phyloP scores from a whole-genome alignment of 2,329 filamentous ascomycete genomes.

The Byssoonygena ceratinophila region DNA sequence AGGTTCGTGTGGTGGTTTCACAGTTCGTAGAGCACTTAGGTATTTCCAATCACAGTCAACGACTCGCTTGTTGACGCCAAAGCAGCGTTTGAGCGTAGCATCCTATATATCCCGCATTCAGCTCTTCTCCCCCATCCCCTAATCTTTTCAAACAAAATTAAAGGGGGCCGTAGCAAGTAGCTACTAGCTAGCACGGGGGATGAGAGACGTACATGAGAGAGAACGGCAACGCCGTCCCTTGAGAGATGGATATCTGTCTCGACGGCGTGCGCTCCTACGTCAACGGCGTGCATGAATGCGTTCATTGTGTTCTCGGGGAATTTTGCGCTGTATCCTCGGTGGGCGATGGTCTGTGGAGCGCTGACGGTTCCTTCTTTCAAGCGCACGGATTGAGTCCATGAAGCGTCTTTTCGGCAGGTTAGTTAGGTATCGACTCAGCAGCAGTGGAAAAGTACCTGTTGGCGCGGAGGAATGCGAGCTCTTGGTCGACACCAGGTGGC shows the following conservation, averaged over 20 bases:
- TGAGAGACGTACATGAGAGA: slow-evolving; percentile 55
- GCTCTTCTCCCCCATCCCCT: too few species aligned
- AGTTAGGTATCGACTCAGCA: not conserved
- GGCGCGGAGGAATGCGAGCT: not conserved
- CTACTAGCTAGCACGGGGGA: not conserved
- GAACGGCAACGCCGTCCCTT: slow-evolving; percentile 69
- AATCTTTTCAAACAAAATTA: not conserved
- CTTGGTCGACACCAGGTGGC: slow-evolving; percentile 6
- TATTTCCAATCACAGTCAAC: slow-evolving; percentile 67
- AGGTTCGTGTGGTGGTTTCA: slow-evolving; percentile 54
- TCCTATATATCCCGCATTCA: slow-evolving; percentile 44
- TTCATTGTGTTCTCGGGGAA: slow-evolving; percentile 80
- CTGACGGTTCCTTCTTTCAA: slow-evolving; percentile 3
- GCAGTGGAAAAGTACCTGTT: not conserved
- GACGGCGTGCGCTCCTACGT: slow-evolving; percentile 65
- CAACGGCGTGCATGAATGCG: slow-evolving; percentile 63
- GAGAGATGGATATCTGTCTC: slow-evolving; percentile 84
- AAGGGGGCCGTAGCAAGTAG: not conserved
- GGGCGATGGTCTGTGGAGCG: slow-evolving; percentile 31
- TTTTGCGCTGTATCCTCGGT: slow-evolving; percentile 50
- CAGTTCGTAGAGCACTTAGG: slow-evolving; percentile 56
- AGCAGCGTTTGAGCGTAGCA: slow-evolving; percentile 66
- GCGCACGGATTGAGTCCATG: slow-evolving; percentile 3
- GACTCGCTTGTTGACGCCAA: slow-evolving; percentile 61
- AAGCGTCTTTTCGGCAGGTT: not conserved